Evolutionary conservation across 208 protist species (phyloP), one percentile per base, ranked within the genome.

Genomic region (Trypanosoma scelopori): DNA sequence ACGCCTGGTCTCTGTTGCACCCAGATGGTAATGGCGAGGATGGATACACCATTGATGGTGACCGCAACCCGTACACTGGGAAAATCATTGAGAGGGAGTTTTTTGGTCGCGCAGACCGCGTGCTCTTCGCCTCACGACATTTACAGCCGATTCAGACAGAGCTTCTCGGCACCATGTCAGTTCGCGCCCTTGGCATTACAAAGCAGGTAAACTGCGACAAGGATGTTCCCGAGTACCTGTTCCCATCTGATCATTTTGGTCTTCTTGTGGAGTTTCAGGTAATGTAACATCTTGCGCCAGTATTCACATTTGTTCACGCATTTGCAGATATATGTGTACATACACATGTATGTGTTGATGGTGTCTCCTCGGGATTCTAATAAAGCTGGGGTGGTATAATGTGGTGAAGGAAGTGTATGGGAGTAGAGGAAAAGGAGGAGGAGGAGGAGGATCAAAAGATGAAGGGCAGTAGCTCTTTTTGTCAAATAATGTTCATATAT

Each of bases 41-140:
- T 16, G 82, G 79, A 22, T 82, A 81, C 66, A 89, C 82, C 47
- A 89, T 89, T 49, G 59, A 85, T 55, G 78, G 82, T 28, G 46
- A 55, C 2, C 53, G 62, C 6, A 85, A 83, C 55, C 50, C 67
- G 28, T 89, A 85, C 55, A 63, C 79, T 20, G 72, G 39, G 22
- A 65, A 69, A 39, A 84, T 89, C 69, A 85, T 89, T 58, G 82
- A 89, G 64, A 42, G 55, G 18, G 69, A 89, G 46, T 85, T 89
- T 60, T 84, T 76, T 65, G 82, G 82, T 43, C 74, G 82, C 7
- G 76, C 79, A 15, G 79, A 85, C 74, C 71, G 82, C 25, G 56
- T 89, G 28, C 35, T 85, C 5, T 82, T 70, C 57, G 15, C 53
- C 13, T 78, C 82, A 30, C 74, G 61, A 15, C 63, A 77, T 25